Evolutionary conservation across 371 early-diverging fungal genomes (phyloP), one percentile per base, ranked within the genome.

Genomic region (Syncephalastrum monosporum): DNA sequence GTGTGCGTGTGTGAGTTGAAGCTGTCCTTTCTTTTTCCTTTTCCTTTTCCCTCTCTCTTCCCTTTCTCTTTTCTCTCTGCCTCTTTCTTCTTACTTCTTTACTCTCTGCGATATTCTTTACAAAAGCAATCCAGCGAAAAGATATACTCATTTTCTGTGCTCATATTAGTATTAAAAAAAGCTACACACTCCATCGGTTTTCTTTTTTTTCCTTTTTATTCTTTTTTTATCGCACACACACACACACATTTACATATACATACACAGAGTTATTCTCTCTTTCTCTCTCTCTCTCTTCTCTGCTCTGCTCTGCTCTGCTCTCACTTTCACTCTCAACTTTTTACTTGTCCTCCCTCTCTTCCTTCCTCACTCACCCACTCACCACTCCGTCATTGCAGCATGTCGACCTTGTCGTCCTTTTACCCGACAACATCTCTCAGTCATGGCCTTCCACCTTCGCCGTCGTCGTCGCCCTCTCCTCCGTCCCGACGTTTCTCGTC

Each of bases 31-130:
- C 52, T 51, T 33, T 33, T 47, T 45, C 46, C 46, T 55, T 24
- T 55, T 19, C 16, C 54, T 29, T 45, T 56, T 41, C 48, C 47
- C 47, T 41, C 38, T 42, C 49, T 57, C 58, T 50, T 44, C 57
- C 24, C 46, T 29, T 23, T 46, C 27, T 23, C 50, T 21, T 21
- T 50, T 50, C 50, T n/a, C 7, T 42, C 42, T 15, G 21, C 24
- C 50, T 42, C 21, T 57, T 42, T 42, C 50, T 48, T 49, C n/a
- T 50, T 50, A 3, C 16, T 38, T 7, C 12, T n/a, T 42, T 52
- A 7, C 51, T 16, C 29, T 50, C 50, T 27, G 21, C 50, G 38
- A 21, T 16, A 38, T 42, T 16, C 44, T 21, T 21, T 48, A 56
- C 56, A 25, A 25, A 21, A 19, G 16, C 47, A 16, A 17, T 24